These are phyloP conservation scores for Solanum pinnatisectum DNA, from an alignment of 257 asterid species.

Conservation along the genomic window DNA sequence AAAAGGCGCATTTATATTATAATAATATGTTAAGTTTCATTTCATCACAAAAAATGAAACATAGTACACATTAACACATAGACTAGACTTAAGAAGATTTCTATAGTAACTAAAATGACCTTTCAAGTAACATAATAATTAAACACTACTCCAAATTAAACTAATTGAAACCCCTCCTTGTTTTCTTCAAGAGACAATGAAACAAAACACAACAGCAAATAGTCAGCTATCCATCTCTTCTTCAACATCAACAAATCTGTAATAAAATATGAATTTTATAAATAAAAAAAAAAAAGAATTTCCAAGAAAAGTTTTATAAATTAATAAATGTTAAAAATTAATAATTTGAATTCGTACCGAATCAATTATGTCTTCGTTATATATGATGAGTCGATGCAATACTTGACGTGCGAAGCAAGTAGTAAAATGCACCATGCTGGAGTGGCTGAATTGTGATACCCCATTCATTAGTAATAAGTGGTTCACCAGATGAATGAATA, in stretches of 20 bases:
- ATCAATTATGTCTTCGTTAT: conserved; percentile 12
- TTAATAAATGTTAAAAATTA: neutral
- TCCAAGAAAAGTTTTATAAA: neutral
- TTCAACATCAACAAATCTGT: neutral
- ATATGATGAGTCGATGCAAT: conserved; percentile 14
- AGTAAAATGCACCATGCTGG: conserved; percentile 71
- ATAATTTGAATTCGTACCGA: conserved; percentile 22
- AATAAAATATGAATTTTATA: neutral
- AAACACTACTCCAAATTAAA: neutral
- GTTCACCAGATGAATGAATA: conserved; percentile 68
- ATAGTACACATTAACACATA: neutral
- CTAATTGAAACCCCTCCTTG: neutral
- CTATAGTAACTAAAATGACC: neutral
- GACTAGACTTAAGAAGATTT: neutral
- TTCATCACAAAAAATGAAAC: neutral
- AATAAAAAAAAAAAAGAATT: neutral
- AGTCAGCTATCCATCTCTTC: neutral
- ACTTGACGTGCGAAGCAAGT: conserved; percentile 48
- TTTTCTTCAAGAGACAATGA: neutral
- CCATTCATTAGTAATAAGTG: conserved; percentile 74
- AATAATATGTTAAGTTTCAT: neutral
- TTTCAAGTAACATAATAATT: neutral
- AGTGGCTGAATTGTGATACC: conserved; percentile 69
- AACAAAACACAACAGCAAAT: neutral
- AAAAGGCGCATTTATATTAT: neutral